Base-by-base conservation (phyloP, 176 grass and related monocot genomes). In the Cocos nucifera region DNA sequence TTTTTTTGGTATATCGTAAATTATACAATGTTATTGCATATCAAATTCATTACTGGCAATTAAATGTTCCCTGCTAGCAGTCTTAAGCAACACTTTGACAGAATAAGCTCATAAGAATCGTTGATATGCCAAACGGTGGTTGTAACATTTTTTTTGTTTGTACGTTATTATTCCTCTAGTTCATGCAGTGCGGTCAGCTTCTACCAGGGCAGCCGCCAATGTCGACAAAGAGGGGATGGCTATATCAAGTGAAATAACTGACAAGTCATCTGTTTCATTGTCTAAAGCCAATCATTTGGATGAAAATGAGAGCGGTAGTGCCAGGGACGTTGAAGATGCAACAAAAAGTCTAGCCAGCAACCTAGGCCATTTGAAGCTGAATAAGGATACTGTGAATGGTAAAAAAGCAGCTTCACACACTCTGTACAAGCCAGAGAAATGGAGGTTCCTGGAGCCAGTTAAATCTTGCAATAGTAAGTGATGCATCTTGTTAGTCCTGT, bases 381-480 rank as follows among this genome's bases (percentile, higher is more conserved):
- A 77, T 61, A 90, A 67, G 27, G 79, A 85, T 27, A 39, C 54
- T 62, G 51, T 77, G 63, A 71, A 51, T 82, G 24, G 56, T 65
- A 76, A 58, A 67, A 80, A 72, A 75, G 48, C 78, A 62, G 64
- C 57, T 77, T 88, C 75, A 64, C 21, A 62, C 59, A 55, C 68
- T 61, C 78, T 78, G 17, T 97, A 91, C 75, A 91, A 91, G 75
- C 78, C 93, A 59, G 93, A 97, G 50, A 72, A 83, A 62, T 97
- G 87, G 87, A 97, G 88, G 84, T 53, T 85, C 22, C 67, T 61
- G 64, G 72, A 91, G 58, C 56, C 93, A 97, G 69, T 71, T 97
- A 73, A 97, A 97, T 77, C 87, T 97, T 78, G 87, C 93, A 73
- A 97, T 91, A 78, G 93, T 97, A 83, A 61, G 84, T 73, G 54